Evolutionary conservation across 176 grass and related monocot species (phyloP), one percentile per base, ranked within the genome.

Genomic region (Carex parvula): DNA sequence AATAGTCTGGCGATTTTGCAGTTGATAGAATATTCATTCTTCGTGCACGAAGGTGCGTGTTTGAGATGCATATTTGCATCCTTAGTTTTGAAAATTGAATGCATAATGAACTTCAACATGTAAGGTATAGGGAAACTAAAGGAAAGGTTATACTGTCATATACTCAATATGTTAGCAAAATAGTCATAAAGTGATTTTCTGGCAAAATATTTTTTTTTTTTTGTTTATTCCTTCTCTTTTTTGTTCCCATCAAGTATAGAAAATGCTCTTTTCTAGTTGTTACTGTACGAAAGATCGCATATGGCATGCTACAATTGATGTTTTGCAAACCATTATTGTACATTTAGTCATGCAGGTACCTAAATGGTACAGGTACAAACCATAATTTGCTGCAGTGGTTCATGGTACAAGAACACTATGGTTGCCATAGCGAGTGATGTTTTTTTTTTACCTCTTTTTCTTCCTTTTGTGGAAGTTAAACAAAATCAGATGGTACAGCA

Each of bases 21-120:
- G 55, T 30, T 77, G 73, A 71, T 21, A 8, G 41, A 44, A 71
- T 71, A 39, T 18, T 75, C 4, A 77, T 16, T 32, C 24, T 32
- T 55, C 50, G 0, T 77, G 73, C 73, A 77, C 73, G 55, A 77
- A 77, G 73, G 50, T 77, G 50, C 14, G 2, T 56, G 22, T 29
- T 77, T 77, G 50, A 33, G 73, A 77, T 77, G 73, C 22, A 55
- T 77, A 77, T 70, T 56, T 56, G 73, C 73, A 77, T 77, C 73
- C 50, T 32, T 55, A 20, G 24, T 55, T 77, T 56, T 76, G 11
- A 13, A 53, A 75, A 53, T 75, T 53, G 71, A 76, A 29, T 56
- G 20, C 22, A 53, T 52, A 75, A 29, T 75, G 71, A 32, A 77
- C 24, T 56, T 32, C 14, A 26, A 77, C 30, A 55, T 54, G 48